A percentile compares a stretch with the other conserved stretches of the same genome.
Evolutionary conservation across 768 basidiomycete genomes (phyloP).

Genomic region (Serendipita vermifera): DNA sequence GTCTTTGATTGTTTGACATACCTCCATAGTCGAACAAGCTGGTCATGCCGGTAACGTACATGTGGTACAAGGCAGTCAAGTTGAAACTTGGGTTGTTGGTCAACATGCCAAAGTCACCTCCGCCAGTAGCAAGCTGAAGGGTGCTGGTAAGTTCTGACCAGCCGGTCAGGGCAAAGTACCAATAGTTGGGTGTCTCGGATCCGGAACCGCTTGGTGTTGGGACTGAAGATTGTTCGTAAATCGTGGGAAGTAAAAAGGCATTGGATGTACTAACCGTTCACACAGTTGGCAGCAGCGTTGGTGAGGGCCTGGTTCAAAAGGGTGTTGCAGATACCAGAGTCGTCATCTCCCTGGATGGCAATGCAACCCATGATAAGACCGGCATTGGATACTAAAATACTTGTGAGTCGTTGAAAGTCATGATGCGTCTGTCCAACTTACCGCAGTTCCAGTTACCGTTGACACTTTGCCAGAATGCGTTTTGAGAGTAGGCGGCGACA

Average conservation of each 20-base stretch:
- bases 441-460: conserved; percentile 37
- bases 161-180: conserved; percentile 25
- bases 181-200: conserved; percentile 32
- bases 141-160: conserved; percentile 28
- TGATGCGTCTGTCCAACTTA: neutral
- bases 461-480: conserved; percentile 15
- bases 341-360: conserved; percentile 26
- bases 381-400: conserved; percentile 23
- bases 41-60: conserved; percentile 64
- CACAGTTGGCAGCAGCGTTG: conserved; percentile 29
- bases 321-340: conserved; percentile 23
- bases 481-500: conserved; percentile 34
- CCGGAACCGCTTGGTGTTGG: conserved; percentile 27
- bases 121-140: conserved; percentile 30
- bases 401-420: conserved; percentile 10
- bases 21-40: conserved; percentile 64
- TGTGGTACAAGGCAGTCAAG: conserved; percentile 25
- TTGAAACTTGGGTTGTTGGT: conserved; percentile 27
- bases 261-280: conserved; percentile 18
- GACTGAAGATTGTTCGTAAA: neutral
- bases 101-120: conserved; percentile 26
- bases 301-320: conserved; percentile 24
- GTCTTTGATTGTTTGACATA: too few relatives aligned
- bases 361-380: conserved; percentile 31
- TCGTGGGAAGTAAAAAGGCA: neutral